These are phyloP conservation scores for Sugiyamaella neomexicana DNA, from an alignment of 1,139 yeast species.

Conservation along the genomic window DNA sequence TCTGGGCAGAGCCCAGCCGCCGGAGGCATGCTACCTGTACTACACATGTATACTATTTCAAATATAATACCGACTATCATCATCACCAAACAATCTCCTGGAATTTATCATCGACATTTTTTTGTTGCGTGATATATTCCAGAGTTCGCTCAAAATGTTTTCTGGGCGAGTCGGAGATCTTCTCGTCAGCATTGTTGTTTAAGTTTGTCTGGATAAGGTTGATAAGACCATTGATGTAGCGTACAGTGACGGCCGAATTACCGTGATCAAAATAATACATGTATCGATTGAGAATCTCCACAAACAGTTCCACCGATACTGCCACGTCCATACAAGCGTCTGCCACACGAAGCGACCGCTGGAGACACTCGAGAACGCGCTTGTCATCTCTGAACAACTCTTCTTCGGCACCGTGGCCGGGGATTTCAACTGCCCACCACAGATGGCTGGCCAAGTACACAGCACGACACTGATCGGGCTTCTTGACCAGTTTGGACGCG, in stretches of 20 bases:
- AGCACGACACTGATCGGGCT: constrained; percentile 92
- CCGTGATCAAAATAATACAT: constrained; percentile 84
- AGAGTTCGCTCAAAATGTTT: constrained; percentile 67
- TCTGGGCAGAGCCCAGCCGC: not conserved
- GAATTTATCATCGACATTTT: constrained; percentile 63
- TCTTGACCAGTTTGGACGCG: constrained; percentile 84
- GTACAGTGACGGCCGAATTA: constrained; percentile 64
- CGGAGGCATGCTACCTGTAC: not conserved
- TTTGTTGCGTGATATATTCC: constrained; percentile 64
- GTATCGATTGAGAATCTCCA: constrained; percentile 85
- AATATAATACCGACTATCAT: too few relatives aligned
- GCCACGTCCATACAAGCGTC: constrained; percentile 89
- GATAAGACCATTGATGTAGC: constrained; percentile 81
- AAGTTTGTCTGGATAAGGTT: constrained; percentile 80
- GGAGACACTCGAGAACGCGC: constrained; percentile 66
- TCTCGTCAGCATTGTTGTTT: constrained; percentile 42
- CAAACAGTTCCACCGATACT: constrained; percentile 75
- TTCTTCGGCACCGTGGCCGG: constrained; percentile 39
- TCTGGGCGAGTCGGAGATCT: constrained; percentile 44
- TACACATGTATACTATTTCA: too few relatives aligned
- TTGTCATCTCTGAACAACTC: constrained; percentile 54
- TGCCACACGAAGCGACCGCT: constrained; percentile 80
- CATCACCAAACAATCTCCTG: constrained; percentile 49
- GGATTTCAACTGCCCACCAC: constrained; percentile 80
- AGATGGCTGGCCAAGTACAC: constrained; percentile 85